phyloP scores from a whole-genome alignment of 306 rosid genomes.

The Vigna unguiculata region DNA sequence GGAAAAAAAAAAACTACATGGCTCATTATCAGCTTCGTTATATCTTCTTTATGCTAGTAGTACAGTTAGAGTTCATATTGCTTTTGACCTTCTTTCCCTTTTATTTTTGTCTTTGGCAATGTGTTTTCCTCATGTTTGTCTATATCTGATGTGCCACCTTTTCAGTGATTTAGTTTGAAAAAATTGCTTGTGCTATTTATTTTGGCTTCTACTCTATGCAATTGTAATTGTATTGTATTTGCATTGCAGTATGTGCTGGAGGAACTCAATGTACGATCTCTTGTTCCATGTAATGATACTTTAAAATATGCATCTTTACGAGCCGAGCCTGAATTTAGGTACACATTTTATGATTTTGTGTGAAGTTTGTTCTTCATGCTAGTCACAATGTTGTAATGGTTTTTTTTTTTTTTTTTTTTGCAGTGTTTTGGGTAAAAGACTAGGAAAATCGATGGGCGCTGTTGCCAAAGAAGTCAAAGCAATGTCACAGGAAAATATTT shows the following conservation, averaged over 20 bases:
- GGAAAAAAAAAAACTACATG: background rate
- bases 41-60: background rate
- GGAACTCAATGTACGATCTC: conserved; percentile 87
- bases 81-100: background rate
- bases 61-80: background rate
- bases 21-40: conserved; percentile 19
- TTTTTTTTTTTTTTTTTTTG: conserved; percentile 6
- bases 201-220: conserved; percentile 29
- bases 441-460: conserved; percentile 86
- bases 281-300: conserved; percentile 85
- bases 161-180: conserved; percentile 4
- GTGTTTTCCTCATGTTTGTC: conserved; percentile 2
- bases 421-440: conserved; percentile 88
- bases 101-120: background rate
- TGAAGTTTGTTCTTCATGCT: conserved; percentile 12
- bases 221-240: conserved; percentile 40
- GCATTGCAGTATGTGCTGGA: conserved; percentile 80
- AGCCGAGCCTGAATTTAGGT: conserved; percentile 97
- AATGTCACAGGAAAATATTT: conserved; percentile 85
- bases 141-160: background rate
- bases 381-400: conserved; percentile 28
- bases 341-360: conserved; percentile 38
- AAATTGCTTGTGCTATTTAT: background rate
- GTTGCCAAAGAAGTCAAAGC: conserved; percentile 87
- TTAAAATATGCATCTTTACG: conserved; percentile 85